Evolutionary conservation across 345 rosid genomes (phyloP), one percentile per base, ranked within the genome.

Genomic region (Aegle marmelos): DNA sequence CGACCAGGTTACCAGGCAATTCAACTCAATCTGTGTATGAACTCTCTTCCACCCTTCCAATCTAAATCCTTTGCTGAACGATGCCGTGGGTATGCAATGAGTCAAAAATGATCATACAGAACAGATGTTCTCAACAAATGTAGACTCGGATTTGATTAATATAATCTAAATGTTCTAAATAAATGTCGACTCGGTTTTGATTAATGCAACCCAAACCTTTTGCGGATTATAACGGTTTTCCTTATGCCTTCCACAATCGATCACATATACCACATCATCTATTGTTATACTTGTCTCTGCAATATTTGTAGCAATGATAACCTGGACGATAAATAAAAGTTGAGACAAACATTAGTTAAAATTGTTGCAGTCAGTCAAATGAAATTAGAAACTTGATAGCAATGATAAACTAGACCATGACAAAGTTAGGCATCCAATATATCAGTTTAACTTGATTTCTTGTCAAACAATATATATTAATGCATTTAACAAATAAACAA

Each of bases 231-330:
- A 94, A 79, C 97, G 93, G 81, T 89, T 91, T 81, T 94, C 98
- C 87, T 94, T 94, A 81, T 94, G 98, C 86, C 87, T 93, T 79
- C 98, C 98, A 82, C 95, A 89, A 80, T 93, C 97, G 64, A 94
- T 89, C 82, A 94, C 98, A 78, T 89, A 94, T 56, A 94, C 95
- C 39, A 94, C 97, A 86, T 95, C 98, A 80, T 91, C 98, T 68
- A 95, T 91, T 68, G 98, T 95, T 83, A 95, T 88, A 82, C 98
- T 94, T 59, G 97, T 94, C 92, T 95, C 94, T 56, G 94, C 93
- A 85, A 92, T 92, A 77, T 92, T 94, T 74, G 98, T 95, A 56
- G 98, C 98, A 67, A 91, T 76, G 58, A 95, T 95, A 79, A 95
- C 89, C 98, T 95, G 87, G 74, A 80, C 70, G 75, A 74, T 75